Percentiles rank a stretch among this genome's conserved stretches.
These are phyloP conservation scores for Middelhovenomyces tepae DNA, from an alignment of 805 yeast species.

Conservation along the genomic window DNA sequence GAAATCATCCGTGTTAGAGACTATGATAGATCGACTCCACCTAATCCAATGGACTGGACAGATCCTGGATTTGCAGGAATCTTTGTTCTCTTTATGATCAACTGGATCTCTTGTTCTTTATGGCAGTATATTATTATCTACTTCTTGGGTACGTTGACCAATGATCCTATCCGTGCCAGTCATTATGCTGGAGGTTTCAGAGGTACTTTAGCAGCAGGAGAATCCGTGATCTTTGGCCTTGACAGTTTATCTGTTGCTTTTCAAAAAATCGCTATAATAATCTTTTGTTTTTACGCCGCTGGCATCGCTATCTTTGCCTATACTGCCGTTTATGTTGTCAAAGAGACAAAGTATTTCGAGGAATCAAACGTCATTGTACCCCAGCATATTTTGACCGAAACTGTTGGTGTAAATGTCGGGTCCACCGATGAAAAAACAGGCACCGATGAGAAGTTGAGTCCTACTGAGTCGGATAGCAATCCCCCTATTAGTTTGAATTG, in stretches of 20 bases:
- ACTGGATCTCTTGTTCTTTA: conserved; percentile 4
- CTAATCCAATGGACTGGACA: conserved; percentile 6
- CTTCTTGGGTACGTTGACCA: conserved; percentile 4
- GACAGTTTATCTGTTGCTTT: conserved; percentile 4
- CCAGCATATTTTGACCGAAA: conserved; percentile 2
- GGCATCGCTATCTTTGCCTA: conserved; percentile 4
- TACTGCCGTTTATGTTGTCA: conserved; percentile 1
- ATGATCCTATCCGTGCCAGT: conserved; percentile 3
- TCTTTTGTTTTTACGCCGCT: conserved; percentile 2
- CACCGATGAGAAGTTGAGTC: too few relatives aligned
- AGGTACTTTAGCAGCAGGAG: conserved; percentile 4
- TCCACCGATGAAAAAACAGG: too few relatives aligned
- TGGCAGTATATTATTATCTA: conserved; percentile 5
- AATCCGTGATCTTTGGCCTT: conserved; percentile 3
- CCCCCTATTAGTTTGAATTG: too few relatives aligned
- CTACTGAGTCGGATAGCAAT: too few relatives aligned
- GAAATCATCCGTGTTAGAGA: conserved; percentile 3
- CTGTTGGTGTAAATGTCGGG: too few relatives aligned
- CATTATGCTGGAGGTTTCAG: conserved; percentile 6
- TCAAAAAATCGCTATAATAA: conserved; percentile 5
- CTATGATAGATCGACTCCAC: conserved; percentile 3
- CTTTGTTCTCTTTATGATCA: conserved; percentile 3
- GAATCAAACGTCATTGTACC: conserved; percentile 6
- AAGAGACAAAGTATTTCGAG: conserved; percentile 6
- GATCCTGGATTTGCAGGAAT: conserved; percentile 6